A percentile compares a stretch with the other conserved stretches of the same genome.
These are phyloP conservation scores for Globisporangium iwayamae DNA, from an alignment of 352 stramenopile species.

Conservation along the genomic window DNA sequence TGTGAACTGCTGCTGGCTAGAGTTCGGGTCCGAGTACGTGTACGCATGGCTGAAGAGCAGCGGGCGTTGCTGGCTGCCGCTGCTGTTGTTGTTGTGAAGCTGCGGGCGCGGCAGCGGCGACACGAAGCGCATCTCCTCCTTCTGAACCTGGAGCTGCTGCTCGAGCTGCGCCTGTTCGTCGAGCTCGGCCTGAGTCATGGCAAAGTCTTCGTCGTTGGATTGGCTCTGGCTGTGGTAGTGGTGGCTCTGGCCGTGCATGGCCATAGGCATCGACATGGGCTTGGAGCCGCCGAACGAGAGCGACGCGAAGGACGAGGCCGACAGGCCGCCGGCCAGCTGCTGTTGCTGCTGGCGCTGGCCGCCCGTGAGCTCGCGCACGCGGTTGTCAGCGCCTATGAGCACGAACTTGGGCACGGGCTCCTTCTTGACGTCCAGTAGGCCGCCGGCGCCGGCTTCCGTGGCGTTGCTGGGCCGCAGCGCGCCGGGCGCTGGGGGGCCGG, in stretches of 20 bases:
- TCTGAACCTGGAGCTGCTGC: constrained; percentile 70
- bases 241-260: constrained; percentile 11
- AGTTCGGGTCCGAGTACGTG: constrained; percentile 57
- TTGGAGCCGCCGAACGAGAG: constrained; percentile 12
- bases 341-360: constrained; percentile 2
- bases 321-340: background rate
- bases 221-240: constrained; percentile 10
- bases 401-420: constrained; percentile 50
- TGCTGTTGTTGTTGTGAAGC: constrained; percentile 27
- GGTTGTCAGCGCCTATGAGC: constrained; percentile 70
- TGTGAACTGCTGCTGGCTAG: constrained; percentile 26
- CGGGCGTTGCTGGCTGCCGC: constrained; percentile 23
- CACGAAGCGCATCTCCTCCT: constrained; percentile 79
- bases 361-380: constrained; percentile 63
- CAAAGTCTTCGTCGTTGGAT: constrained; percentile 27
- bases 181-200: constrained; percentile 42
- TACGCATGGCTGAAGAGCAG: constrained; percentile 45
- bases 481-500: constrained; percentile 22
- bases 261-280: constrained; percentile 21
- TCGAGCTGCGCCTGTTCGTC: constrained; percentile 67
- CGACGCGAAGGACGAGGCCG: constrained; percentile 10
- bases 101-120: constrained; percentile 44
- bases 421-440: constrained; percentile 17
- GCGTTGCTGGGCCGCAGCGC: background rate
- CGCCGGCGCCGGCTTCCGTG: background rate